phyloP scores from a whole-genome alignment of 2,329 filamentous ascomycete species.

The Cladophialophora carrionii region DNA sequence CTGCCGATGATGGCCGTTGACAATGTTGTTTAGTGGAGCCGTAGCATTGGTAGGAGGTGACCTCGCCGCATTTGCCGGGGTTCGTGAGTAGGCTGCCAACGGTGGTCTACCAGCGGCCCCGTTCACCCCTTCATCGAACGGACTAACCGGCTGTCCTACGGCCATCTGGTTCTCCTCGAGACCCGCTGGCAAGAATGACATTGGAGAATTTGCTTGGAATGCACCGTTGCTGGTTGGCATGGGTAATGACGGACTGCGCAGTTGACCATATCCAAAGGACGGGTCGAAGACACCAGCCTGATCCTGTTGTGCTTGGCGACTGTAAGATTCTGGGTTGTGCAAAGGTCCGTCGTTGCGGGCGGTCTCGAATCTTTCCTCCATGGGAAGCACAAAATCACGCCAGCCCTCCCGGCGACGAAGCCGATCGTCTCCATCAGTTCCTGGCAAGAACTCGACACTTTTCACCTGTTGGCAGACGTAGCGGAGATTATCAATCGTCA shows the following conservation, averaged over 20 bases:
- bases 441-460: constrained; percentile 72
- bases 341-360: constrained; percentile 74
- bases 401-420: constrained; percentile 75
- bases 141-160: constrained; percentile 16
- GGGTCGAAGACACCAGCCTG: constrained; percentile 19
- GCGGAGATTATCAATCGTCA: constrained; percentile 67
- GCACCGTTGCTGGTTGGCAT: constrained; percentile 24
- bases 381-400: constrained; percentile 75
- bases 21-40: constrained; percentile 14
- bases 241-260: constrained; percentile 25
- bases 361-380: constrained; percentile 70
- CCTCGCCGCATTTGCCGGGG: constrained; percentile 12
- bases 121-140: constrained; percentile 19
- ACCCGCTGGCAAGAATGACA: constrained; percentile 23
- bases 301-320: constrained; percentile 12
- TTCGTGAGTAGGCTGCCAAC: constrained; percentile 8
- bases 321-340: constrained; percentile 20
- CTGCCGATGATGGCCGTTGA: constrained; percentile 34
- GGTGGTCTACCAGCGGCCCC: constrained; percentile 9
- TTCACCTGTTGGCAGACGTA: constrained; percentile 72
- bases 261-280: constrained; percentile 25
- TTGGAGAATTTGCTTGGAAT: constrained; percentile 25
- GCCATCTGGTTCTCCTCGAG: constrained; percentile 20
- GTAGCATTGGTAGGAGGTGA: constrained; percentile 18
- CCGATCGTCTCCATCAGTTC: constrained; percentile 76